These are phyloP conservation scores for Pseudomonodictys pantanalensis DNA, from an alignment of 495 filamentous ascomycete species.

Conservation along the genomic window DNA sequence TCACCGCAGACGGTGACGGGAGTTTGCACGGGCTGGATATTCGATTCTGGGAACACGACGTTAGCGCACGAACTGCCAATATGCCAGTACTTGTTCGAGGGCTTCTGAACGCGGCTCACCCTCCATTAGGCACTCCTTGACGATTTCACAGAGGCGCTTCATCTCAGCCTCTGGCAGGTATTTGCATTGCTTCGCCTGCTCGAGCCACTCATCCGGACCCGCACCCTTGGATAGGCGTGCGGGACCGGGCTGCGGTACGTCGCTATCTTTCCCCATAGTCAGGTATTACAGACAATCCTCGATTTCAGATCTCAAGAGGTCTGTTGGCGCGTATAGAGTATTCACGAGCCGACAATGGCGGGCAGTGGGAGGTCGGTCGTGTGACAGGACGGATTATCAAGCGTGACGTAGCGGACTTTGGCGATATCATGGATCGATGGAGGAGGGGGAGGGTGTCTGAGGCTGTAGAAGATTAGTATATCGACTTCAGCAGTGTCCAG, in stretches of 20 bases:
- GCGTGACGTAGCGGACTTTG: constrained; percentile 22
- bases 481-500: not conserved
- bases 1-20: constrained; percentile 98
- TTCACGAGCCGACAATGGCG: constrained; percentile 4
- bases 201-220: constrained; percentile 93
- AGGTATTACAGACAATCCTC: not conserved
- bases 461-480: not conserved
- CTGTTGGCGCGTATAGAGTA: not conserved
- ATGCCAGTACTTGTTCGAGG: not conserved
- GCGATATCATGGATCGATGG: constrained; percentile 20
- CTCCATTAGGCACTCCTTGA: constrained; percentile 98
- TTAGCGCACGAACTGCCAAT: not conserved
- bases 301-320: not conserved
- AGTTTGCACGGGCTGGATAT: constrained; percentile 92
- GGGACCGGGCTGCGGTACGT: constrained; percentile 83
- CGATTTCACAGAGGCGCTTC: constrained; percentile 98
- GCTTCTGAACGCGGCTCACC: constrained; percentile 48
- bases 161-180: constrained; percentile 93
- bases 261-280: constrained; percentile 52
- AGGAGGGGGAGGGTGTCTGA: not conserved
- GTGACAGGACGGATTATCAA: constrained; percentile 25
- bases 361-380: constrained; percentile 14
- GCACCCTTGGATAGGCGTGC: constrained; percentile 77
- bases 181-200: constrained; percentile 92
- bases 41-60: constrained; percentile 68